These are phyloP conservation scores for Amoeboaphelidium protococcarum DNA, from an alignment of 371 early-diverging fungal genomes.

Conservation along the genomic window DNA sequence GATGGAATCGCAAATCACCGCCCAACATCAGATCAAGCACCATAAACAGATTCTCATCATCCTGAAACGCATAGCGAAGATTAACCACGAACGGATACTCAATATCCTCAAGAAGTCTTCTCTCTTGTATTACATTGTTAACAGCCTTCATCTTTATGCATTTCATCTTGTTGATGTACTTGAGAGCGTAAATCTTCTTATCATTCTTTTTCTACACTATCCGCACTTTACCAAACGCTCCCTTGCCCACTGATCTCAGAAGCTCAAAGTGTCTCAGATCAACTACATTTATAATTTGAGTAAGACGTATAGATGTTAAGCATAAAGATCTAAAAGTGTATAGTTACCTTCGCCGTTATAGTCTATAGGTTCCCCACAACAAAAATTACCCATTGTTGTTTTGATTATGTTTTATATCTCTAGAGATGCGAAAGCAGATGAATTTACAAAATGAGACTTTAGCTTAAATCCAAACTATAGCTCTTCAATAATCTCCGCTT, in stretches of 20 bases:
- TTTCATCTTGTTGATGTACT: slow-evolving; percentile 49
- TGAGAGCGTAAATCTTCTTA: slow-evolving; percentile 36
- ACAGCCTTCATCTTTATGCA: slow-evolving; percentile 35
- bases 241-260: slow-evolving; percentile 37
- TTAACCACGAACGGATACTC: slow-evolving; percentile 53
- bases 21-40: slow-evolving; percentile 63
- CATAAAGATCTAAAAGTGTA: not conserved
- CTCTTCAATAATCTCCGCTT: too few relatives aligned
- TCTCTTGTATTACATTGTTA: slow-evolving; percentile 43
- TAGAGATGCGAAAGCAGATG: too few relatives aligned
- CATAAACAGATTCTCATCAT: slow-evolving; percentile 56
- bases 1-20: slow-evolving; percentile 58
- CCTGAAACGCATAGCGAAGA: slow-evolving; percentile 51
- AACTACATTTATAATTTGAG: slow-evolving; percentile 14
- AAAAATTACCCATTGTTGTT: not conserved
- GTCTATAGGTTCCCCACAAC: not conserved
- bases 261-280: slow-evolving; percentile 35
- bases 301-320: too few relatives aligned
- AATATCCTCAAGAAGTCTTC: slow-evolving; percentile 42
- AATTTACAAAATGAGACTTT: too few relatives aligned
- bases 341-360: not conserved
- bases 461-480: too few relatives aligned
- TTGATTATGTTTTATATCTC: too few relatives aligned
- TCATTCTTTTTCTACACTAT: slow-evolving; percentile 58
- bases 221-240: slow-evolving; percentile 39